A percentile compares a stretch with the other conserved stretches of the same genome.
Conservation (phyloP, 1,139 yeast species). For the Candida sp. region DNA sequence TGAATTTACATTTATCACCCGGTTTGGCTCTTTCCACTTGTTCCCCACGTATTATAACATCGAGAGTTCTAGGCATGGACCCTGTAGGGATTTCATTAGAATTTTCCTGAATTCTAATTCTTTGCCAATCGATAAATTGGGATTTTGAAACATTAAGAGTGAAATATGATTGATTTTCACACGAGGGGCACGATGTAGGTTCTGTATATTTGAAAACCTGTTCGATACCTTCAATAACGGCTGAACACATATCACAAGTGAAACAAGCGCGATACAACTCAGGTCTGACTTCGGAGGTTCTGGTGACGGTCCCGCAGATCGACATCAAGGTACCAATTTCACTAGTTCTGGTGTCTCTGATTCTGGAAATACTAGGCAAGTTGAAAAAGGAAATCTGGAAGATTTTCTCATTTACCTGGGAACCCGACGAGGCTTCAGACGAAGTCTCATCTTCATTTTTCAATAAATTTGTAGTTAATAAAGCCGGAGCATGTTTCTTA, state of each 20-base stretch:
- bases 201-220: constrained; percentile 94
- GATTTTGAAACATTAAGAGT: constrained; percentile 80
- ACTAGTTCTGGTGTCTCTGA: constrained; percentile 88
- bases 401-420: constrained; percentile 58
- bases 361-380: constrained; percentile 77
- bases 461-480: constrained; percentile 49
- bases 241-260: constrained; percentile 86
- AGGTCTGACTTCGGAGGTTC: constrained; percentile 97
- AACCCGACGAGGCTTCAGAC: constrained; percentile 21
- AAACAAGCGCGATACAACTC: constrained; percentile 87
- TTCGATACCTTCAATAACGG: constrained; percentile 85
- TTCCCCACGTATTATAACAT: constrained; percentile 91
- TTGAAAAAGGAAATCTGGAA: constrained; percentile 91
- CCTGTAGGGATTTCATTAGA: constrained; percentile 97
- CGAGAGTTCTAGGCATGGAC: constrained; percentile 97
- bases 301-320: constrained; percentile 92
- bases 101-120: constrained; percentile 93
- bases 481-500: constrained; percentile 71
- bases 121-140: constrained; percentile 95
- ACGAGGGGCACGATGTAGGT: constrained; percentile 89
- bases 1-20: constrained; percentile 93
- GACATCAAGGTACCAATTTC: constrained; percentile 83
- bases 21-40: constrained; percentile 97
- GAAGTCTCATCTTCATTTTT: constrained; percentile 21
- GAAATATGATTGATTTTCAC: constrained; percentile 88